Evolutionary conservation across 2,329 filamentous ascomycete genomes (phyloP).

Genomic region (Sclerotinia minor): DNA sequence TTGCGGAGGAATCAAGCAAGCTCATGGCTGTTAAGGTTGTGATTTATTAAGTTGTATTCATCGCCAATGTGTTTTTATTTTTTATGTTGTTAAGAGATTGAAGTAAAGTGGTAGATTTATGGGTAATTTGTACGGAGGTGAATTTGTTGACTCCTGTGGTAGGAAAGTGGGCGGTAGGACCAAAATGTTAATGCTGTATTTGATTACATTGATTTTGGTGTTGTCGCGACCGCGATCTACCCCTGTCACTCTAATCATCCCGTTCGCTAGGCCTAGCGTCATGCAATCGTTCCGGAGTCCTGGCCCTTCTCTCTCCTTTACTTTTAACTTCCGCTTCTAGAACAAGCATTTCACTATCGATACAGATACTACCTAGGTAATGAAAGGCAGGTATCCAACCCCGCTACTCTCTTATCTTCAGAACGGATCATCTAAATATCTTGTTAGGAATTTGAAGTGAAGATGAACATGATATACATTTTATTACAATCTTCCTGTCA

Average conservation of each 20-base stretch:
- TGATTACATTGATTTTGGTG: slow-evolving; percentile 21
- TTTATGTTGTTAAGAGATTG: slow-evolving; percentile 17
- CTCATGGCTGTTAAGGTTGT: slow-evolving; percentile 37
- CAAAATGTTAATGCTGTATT: slow-evolving; percentile 30
- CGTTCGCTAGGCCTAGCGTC: slow-evolving; percentile 19
- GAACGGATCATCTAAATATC: not conserved
- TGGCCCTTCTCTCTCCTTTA: not conserved
- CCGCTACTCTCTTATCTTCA: not conserved
- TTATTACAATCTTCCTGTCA: not conserved
- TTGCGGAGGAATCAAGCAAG: slow-evolving; percentile 39
- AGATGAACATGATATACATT: not conserved
- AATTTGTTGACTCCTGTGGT: slow-evolving; percentile 6
- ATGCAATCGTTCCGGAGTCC: slow-evolving; percentile 1
- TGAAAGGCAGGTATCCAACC: not conserved
- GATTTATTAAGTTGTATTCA: slow-evolving; percentile 33
- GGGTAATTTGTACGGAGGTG: slow-evolving; percentile 26
- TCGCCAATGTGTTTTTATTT: slow-evolving; percentile 28
- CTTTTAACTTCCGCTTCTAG: slow-evolving; percentile 9
- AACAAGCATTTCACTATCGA: not conserved
- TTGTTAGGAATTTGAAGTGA: too few relatives aligned
- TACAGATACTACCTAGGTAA: not conserved
- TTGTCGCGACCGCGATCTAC: slow-evolving; percentile 26
- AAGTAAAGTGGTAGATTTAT: slow-evolving; percentile 27
- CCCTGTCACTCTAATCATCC: slow-evolving; percentile 22
- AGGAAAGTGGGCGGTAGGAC: slow-evolving; percentile 29